Conservation (phyloP, 257 asterid genomes). For the Nicotiana paniculata region DNA sequence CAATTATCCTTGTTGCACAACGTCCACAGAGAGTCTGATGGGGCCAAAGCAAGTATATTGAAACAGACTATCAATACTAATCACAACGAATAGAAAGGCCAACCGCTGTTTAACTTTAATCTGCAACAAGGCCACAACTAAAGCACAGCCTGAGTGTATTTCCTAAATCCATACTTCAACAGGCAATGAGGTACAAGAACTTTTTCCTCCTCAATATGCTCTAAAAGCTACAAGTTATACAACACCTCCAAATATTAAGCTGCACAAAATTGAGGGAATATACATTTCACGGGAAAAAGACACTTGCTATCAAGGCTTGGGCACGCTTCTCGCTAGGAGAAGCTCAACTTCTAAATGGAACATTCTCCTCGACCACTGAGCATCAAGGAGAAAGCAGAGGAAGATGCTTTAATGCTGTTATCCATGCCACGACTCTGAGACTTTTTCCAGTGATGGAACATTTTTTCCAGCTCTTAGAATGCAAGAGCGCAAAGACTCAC, state of each 20-base stretch:
- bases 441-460: not conserved
- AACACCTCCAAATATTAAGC: conserved; percentile 4
- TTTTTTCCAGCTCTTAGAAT: not conserved
- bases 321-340: not conserved
- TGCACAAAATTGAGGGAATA: conserved; percentile 28
- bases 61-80: too few species aligned
- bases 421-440: not conserved
- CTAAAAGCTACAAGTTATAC: conserved; percentile 6
- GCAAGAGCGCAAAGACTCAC: not conserved
- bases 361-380: not conserved
- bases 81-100: not conserved
- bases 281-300: not conserved
- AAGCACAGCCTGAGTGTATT: not conserved
- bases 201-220: conserved; percentile 7
- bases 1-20: too few species aligned
- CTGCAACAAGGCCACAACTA: not conserved
- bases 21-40: too few species aligned
- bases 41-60: too few species aligned
- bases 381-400: not conserved
- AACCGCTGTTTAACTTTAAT: not conserved
- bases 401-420: not conserved
- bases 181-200: not conserved
- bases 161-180: not conserved
- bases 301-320: not conserved
- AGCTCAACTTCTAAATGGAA: not conserved